phyloP scores from a whole-genome alignment of 2,329 filamentous ascomycete species.

The Bimuria novae-zelandiae region DNA sequence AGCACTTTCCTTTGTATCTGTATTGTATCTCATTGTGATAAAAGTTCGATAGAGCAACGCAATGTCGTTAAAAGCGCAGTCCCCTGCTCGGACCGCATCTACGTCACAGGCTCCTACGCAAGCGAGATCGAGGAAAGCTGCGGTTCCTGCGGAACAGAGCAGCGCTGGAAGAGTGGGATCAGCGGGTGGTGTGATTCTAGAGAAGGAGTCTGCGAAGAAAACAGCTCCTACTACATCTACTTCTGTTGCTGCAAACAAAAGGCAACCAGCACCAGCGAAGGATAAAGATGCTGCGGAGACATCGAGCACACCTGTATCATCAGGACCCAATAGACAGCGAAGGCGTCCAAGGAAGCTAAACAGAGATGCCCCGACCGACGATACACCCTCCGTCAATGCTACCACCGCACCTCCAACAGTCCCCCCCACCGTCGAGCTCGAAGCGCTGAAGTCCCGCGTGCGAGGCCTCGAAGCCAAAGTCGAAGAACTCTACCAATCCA shows the following conservation, averaged over 20 bases:
- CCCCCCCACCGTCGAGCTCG: constrained; percentile 32
- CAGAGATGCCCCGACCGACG: constrained; percentile 27
- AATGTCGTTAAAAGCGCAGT: constrained; percentile 35
- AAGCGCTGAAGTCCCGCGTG: constrained; percentile 43
- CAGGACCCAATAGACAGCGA: constrained; percentile 23
- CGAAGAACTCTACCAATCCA: constrained; percentile 37
- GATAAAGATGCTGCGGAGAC: constrained; percentile 7
- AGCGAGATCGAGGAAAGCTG: constrained; percentile 29
- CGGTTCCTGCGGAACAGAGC: constrained; percentile 7
- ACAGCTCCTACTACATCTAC: constrained; percentile 12
- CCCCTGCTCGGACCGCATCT: constrained; percentile 29
- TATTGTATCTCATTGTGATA: background rate
- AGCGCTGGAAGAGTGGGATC: constrained; percentile 31
- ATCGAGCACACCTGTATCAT: background rate
- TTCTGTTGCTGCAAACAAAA: constrained; percentile 1
- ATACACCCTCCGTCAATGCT: constrained; percentile 4
- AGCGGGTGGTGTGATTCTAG: constrained; percentile 34
- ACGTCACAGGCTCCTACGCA: constrained; percentile 24
- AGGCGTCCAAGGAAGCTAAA: constrained; percentile 42
- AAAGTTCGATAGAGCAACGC: background rate
- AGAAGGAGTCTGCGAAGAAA: constrained; percentile 18
- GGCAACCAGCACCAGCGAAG: constrained; percentile 2
- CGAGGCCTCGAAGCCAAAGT: constrained; percentile 44
- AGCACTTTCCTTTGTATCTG: background rate
- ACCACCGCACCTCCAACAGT: constrained; percentile 1